Evolutionary conservation across 129 eudicot genomes (phyloP), one percentile per base, ranked within the genome.

Genomic region (Ambrosia trifida): DNA sequence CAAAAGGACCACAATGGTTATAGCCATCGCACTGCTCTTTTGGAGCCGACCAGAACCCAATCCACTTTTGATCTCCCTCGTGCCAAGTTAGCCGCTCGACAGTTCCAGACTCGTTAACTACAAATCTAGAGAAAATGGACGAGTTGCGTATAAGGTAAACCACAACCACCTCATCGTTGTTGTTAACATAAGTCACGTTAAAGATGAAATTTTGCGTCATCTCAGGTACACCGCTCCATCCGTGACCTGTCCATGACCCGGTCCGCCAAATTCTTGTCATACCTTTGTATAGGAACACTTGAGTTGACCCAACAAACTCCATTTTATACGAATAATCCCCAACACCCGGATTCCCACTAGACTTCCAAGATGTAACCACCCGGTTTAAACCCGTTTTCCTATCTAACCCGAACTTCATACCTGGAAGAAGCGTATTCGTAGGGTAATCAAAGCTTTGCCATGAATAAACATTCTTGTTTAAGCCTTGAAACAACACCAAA

Each of bases 381-480:
- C 78, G 53, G 32, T 69, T 77, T 68, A 84, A 41, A 63, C 89
- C 89, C 0, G 82, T 49, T 49, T 63, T 76, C 30, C 19, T 51
- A 68, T 85, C 81, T 67, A 66, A 30, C 65, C 89, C 89, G 11
- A 76, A 11, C 24, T 69, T 80, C 80, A 84, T 68, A 64, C 68
- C 75, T 3, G 88, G 88, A 69, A 84, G 82, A 7, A 77, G 1
- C 13, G 88, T 80, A 51, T 83, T 65, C 0, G 87, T 66, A 18
- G 87, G 87, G 65, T 66, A 52, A 76, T 83, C 82, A 62, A 79
- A 83, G 70, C 87, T 79, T 43, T 83, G 84, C 87, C 87, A 83
- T 51, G 73, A 60, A 71, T 46, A 44, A 56, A 54, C 79, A 11
- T 35, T 10, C 17, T 35, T 63, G 63, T 72, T 45, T 60, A 35